phyloP scores from a whole-genome alignment of 1,284 basidiomycete species.

The Tremellales sp. region DNA sequence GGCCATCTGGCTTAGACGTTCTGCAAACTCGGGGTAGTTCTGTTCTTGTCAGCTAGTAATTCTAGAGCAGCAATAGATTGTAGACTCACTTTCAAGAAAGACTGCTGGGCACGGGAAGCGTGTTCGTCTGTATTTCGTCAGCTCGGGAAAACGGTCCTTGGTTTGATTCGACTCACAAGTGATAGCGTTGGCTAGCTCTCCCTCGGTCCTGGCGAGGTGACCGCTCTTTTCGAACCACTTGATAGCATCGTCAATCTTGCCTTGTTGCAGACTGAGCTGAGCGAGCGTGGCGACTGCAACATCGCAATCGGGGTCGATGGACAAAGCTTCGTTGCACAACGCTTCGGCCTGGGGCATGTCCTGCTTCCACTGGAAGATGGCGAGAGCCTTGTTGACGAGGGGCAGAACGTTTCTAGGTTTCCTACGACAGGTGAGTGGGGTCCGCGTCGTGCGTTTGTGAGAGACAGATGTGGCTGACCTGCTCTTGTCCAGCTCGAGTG shows the following conservation, averaged over 20 bases:
- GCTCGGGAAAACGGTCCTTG: conserved; percentile 1
- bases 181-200: conserved; percentile 81
- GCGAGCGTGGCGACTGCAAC: conserved; percentile 94
- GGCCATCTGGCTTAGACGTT: conserved; percentile 48
- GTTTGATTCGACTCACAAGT: conserved; percentile 64
- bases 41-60: conserved; percentile 2
- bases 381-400: conserved; percentile 94
- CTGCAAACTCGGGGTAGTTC: conserved; percentile 74
- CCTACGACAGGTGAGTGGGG: conserved; percentile 19
- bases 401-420: conserved; percentile 76
- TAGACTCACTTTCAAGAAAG: conserved; percentile 61
- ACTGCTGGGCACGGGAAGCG: conserved; percentile 73
- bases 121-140: conserved; percentile 43
- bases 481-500: conserved; percentile 79
- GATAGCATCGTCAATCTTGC: conserved; percentile 80
- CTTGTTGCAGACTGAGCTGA: conserved; percentile 88
- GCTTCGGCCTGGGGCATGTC: conserved; percentile 76
- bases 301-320: conserved; percentile 89
- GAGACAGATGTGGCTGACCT: conserved; percentile 54
- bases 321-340: conserved; percentile 82
- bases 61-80: background rate
- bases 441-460: background rate
- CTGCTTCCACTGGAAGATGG: conserved; percentile 94
- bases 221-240: conserved; percentile 81
- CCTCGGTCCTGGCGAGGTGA: conserved; percentile 84